Base-by-base conservation (phyloP, 441 rosid genomes). In the Manihot esculenta region DNA sequence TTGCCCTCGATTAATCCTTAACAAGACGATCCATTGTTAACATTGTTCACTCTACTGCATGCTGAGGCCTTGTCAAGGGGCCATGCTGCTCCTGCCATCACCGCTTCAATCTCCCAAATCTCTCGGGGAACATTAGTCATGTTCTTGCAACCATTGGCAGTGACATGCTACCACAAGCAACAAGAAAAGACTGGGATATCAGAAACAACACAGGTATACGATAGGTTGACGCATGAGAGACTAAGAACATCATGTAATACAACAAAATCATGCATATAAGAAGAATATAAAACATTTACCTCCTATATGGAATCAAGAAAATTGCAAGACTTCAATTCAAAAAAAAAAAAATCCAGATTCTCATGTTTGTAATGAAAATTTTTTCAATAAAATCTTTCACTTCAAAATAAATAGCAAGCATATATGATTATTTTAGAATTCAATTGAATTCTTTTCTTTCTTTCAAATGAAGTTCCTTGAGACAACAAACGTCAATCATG, bases 1-100 rank as follows among this genome's bases (percentile, higher is more conserved):
- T 24, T 5, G 12, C 62, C 10, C 41, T 17, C 7, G n/a, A n/a
- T 15, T 27, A 30, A 30, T 15, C 8, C 5, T 57, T 47, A 50
- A 38, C 14, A 49, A n/a, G 47, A 20, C 10, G 21, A 23, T 61
- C 50, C 56, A 30, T 30, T 49, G 5, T 35, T 35, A 55, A 24
- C 17, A 58, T 33, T 30, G 27, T 12, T 69, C 44, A 47, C 65
- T 58, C 59, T 54, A 23, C 38, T 12, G n/a, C 3, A 60, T 26
- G 12, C 33, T 8, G 26, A 51, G 49, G 42, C 60, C 66, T 70
- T 66, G 57, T 59, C 68, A 53, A 48, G 77, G 0, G 88, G 94
- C 99, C 97, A 90, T 41, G 89, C 82, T 14, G 78, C 90, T 70
- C 96, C 97, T 35, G 93, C 94, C 97, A 94, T 94, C 21, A 89